A percentile compares a stretch with the other conserved stretches of the same genome.
These are phyloP conservation scores for Daldinia decipiens DNA, from an alignment of 495 filamentous ascomycete species.

Conservation along the genomic window DNA sequence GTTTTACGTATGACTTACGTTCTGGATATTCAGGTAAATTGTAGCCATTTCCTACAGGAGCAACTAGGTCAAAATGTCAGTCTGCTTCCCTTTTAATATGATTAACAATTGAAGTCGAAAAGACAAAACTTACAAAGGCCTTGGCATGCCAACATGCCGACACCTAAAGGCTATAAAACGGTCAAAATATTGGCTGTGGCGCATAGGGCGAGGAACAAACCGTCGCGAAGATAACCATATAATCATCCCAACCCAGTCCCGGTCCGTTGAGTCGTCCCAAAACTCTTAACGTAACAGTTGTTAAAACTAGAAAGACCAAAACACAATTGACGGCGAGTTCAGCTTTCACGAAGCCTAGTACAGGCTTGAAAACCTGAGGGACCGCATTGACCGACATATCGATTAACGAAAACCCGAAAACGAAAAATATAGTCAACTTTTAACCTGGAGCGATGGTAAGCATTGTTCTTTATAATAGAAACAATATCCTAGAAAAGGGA, in stretches of 20 bases:
- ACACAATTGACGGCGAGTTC: constrained; percentile 27
- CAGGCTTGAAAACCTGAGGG: constrained; percentile 16
- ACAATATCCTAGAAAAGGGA: not conserved
- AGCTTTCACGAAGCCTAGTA: constrained; percentile 17
- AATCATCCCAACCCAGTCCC: constrained; percentile 30
- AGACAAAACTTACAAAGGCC: constrained; percentile 25
- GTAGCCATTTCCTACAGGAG: constrained; percentile 32
- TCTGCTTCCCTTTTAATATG: not conserved
- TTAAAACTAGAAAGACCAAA: constrained; percentile 22
- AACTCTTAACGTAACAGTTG: constrained; percentile 17
- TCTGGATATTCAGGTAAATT: constrained; percentile 15
- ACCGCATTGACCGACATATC: constrained; percentile 21
- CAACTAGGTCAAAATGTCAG: constrained; percentile 10
- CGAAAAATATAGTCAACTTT: constrained; percentile 3
- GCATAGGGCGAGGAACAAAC: constrained; percentile 9
- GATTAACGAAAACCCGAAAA: constrained; percentile 6
- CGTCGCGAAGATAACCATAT: constrained; percentile 18
- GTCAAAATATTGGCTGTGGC: not conserved
- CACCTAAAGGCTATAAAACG: constrained; percentile 20
- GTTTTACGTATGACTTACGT: constrained; percentile 5
- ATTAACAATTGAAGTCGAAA: not conserved
- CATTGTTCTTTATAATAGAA: constrained; percentile 17
- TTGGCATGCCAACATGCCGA: constrained; percentile 31
- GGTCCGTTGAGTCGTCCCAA: constrained; percentile 24
- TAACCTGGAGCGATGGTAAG: constrained; percentile 5